phyloP scores from a whole-genome alignment of 2,329 filamentous ascomycete species.

The Chaetomium sp. region DNA sequence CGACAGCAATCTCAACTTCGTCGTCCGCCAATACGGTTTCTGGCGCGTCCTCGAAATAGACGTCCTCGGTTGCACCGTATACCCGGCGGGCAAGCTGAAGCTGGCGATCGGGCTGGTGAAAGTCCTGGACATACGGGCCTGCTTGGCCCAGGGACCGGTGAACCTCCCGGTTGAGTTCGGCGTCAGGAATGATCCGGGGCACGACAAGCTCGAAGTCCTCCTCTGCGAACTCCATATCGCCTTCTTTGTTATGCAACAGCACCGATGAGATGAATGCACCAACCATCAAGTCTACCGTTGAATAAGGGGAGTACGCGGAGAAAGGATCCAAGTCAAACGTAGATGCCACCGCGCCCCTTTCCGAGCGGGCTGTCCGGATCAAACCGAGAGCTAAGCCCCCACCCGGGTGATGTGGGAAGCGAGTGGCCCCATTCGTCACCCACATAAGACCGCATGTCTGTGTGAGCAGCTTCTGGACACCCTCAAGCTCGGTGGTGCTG shows the following conservation, averaged over 20 bases:
- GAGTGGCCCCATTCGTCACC: conserved; percentile 37
- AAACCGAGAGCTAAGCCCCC: conserved; percentile 37
- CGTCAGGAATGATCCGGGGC: conserved; percentile 35
- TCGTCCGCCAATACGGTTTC: conserved; percentile 19
- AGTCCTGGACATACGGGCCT: conserved; percentile 32
- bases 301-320: too few species aligned
- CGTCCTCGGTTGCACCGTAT: conserved; percentile 23
- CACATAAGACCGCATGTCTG: conserved; percentile 40
- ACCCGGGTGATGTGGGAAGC: conserved; percentile 27
- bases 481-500: conserved; percentile 23
- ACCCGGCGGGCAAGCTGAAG: conserved; percentile 29
- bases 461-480: conserved; percentile 34
- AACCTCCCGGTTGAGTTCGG: conserved; percentile 34
- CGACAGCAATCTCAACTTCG: conserved; percentile 36
- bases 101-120: conserved; percentile 27
- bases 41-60: conserved; percentile 31
- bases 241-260: conserved; percentile 20
- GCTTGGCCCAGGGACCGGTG: conserved; percentile 32
- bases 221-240: conserved; percentile 39
- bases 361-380: conserved; percentile 37
- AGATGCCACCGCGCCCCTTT: conserved; percentile 30
- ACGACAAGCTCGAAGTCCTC: conserved; percentile 33
- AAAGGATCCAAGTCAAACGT: conserved; percentile 35
- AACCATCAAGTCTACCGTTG: too few species aligned
- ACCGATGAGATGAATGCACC: conserved; percentile 31